Percentiles rank a stretch among this genome's conserved stretches.
Conservation (phyloP, 2,329 filamentous ascomycete genomes). For the Chaetomium sp. region DNA sequence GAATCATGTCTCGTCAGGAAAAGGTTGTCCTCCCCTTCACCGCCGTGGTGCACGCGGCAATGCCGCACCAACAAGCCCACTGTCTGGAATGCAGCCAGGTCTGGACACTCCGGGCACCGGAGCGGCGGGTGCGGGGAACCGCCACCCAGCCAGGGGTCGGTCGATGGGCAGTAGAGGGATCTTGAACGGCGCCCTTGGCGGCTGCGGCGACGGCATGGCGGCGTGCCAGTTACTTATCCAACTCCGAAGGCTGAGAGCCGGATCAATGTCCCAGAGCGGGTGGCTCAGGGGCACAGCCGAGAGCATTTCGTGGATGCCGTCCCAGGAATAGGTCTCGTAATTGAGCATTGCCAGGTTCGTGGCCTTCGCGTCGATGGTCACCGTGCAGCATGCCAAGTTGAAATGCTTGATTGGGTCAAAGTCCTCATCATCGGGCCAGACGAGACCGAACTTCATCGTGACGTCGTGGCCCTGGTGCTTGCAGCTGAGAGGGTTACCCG, state of each 20-base stretch:
- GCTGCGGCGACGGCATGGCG: too few relatives aligned
- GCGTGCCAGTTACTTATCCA: too few relatives aligned
- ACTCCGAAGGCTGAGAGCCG: background rate
- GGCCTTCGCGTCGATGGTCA: constrained; percentile 1
- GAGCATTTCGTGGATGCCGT: background rate
- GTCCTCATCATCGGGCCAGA: background rate
- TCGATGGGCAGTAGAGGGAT: too few relatives aligned
- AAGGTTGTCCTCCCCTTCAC: too few relatives aligned
- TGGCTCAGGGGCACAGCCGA: background rate
- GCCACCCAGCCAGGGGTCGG: background rate
- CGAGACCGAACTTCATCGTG: background rate
- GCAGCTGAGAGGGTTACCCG: background rate
- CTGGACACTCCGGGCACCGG: too few relatives aligned
- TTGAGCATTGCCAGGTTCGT: constrained; percentile 3
- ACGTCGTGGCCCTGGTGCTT: background rate
- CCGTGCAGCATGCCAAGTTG: background rate
- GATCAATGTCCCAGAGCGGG: constrained; percentile 5
- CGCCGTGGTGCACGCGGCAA: too few relatives aligned
- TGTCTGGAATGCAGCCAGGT: too few relatives aligned
- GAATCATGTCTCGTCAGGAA: too few relatives aligned
- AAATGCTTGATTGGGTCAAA: background rate
- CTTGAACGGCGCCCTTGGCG: too few relatives aligned
- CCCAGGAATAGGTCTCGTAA: background rate
- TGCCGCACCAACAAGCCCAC: too few relatives aligned
- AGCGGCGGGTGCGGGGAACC: background rate